Evolutionary conservation across 1,139 yeast species (phyloP).

Genomic region (Saccharomyces hybrid): DNA sequence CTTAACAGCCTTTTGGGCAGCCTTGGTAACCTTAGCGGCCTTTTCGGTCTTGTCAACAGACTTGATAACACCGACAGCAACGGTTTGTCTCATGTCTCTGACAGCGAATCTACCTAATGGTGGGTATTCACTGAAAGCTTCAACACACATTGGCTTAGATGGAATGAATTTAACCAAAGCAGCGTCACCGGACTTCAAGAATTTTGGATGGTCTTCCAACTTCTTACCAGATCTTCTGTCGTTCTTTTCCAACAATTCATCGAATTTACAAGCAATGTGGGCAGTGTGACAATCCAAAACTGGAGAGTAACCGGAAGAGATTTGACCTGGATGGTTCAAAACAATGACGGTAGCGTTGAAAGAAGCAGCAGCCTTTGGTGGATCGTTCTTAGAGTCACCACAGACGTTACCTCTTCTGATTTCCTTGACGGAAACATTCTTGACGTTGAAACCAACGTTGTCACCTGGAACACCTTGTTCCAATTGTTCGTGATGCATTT

Average conservation of each 20-base stretch:
- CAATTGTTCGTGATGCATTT: conserved; percentile 89
- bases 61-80: conserved; percentile 99
- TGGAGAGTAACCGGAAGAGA: conserved; percentile 89
- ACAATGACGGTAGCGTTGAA: conserved; percentile 86
- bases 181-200: conserved; percentile 90
- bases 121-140: conserved; percentile 95
- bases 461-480: conserved; percentile 86
- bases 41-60: conserved; percentile 88
- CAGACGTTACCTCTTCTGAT: conserved; percentile 93
- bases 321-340: conserved; percentile 92
- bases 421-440: conserved; percentile 90
- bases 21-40: conserved; percentile 99
- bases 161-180: conserved; percentile 87
- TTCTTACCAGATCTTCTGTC: conserved; percentile 93
- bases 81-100: conserved; percentile 99
- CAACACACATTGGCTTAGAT: conserved; percentile 96
- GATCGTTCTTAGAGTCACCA: conserved; percentile 94
- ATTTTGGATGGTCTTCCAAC: conserved; percentile 75
- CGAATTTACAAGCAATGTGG: conserved; percentile 90
- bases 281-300: conserved; percentile 77
- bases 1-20: conserved; percentile 13
- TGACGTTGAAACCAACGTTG: conserved; percentile 92
- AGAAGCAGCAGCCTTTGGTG: conserved; percentile 75
- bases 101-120: conserved; percentile 99
- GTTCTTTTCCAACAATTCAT: conserved; percentile 75